Base-by-base conservation (phyloP, 2,329 filamentous ascomycete species). In the Talaromyces sp. region DNA sequence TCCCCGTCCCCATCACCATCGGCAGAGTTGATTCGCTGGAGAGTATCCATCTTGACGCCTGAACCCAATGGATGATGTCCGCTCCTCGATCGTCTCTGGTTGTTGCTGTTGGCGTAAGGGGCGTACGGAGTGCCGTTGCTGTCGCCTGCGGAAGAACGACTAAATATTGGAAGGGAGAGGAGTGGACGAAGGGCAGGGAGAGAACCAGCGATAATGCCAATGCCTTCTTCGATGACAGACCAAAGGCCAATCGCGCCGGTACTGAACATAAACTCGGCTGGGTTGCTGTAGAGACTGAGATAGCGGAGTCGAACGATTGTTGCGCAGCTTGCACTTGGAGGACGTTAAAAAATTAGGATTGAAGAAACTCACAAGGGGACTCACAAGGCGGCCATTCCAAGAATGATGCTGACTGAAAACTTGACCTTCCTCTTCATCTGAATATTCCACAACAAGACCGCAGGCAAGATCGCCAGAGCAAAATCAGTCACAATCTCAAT, bases 171-270 rank as follows among this genome's bases (percentile, higher is more conserved):
- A 9, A 63, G 35, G 7, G 47, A 56, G 10, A 84, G 72, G 0
- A 85, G 76, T 0, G 83, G 83, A 2, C 82, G 79, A 1, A 84
- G 75, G 0, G 81, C 83, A 11, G 82, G 82, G 15, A 84, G 75
- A 67, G 77, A 80, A 3, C 77, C 81, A 10, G 83, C 82, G 3
- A 76, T 77, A 58, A 82, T 81, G 4, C 78, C 75, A 1, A 78
- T 70, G 2, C 74, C 74, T 60, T 69, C 67, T 69, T 78, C 76
- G 62, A 74, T 69, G 45, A 73, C 72, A 39, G 75, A 76, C 76
- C 76, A 78, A 43, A 81, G 72, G 22, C 78, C 74, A 45, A 82
- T 77, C 64, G 82, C 79, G 58, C 78, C 75, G 1, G 81, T 83
- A 64, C 61, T 56, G 50, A 63, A 63, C 61, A 63, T 63, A 49